Base-by-base conservation (phyloP, 2,329 filamentous ascomycete species). In the Paraconiothyrium sp. region DNA sequence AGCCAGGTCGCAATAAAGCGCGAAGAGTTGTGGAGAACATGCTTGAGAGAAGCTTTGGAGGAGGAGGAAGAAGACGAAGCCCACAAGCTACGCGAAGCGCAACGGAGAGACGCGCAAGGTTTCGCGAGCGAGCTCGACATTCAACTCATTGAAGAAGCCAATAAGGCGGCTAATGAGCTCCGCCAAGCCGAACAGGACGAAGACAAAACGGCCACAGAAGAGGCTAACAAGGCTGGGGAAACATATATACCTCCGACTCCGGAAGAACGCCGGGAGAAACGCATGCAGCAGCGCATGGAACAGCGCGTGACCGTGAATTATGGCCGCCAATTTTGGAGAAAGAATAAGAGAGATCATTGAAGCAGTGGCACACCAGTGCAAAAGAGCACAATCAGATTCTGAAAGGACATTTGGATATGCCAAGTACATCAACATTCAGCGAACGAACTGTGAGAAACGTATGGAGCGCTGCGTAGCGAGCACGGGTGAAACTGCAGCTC, bases 321-420 rank as follows among this genome's bases (percentile, higher is more conserved):
- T 61, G 86, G 89, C 62, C 83, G 85, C 67, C 81, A 82, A 46
- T 85, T 85, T 65, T 89, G 86, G 84, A 83, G 86, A 60, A 83
- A 83, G 57, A 77, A 75, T 54, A 79, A 79, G 37, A 69, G 70
- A 57, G 69, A 67, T n/a, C 67, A 32, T 35, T 49, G 55, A 58
- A 14, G 7, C 67, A 52, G 65, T 64, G 60, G 22, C 13, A 14
- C 30, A 27, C 44, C 49, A 61, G 22, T 16, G n/a, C n/a, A 35
- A 11, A n/a, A n/a, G 39, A 41, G 39, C 39, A 41, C 39, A 41
- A 41, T 41, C 16, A 7, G 16, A n/a, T 41, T n/a, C 39, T n/a
- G 39, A 41, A 16, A 9, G 39, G 13, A 41, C 16, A 41, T 41
- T 27, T 57, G 24, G 50, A 41, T 24, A 27, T 55, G 50, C 37